Conservation (phyloP, 306 rosid species). For the Corylus americana region DNA sequence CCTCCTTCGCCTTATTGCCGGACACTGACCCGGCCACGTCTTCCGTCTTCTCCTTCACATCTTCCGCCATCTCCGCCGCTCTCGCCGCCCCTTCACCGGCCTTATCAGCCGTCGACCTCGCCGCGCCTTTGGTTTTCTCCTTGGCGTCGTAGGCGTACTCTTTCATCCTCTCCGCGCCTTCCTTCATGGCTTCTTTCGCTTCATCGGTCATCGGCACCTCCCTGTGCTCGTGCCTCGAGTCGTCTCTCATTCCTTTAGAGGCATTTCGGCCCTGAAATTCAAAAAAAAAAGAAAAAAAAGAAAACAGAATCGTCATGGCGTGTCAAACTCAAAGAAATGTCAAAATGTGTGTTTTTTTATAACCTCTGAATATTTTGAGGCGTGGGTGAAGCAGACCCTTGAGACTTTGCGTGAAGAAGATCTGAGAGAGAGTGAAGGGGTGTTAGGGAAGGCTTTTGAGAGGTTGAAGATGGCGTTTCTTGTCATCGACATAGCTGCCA, state of each 20-base stretch:
- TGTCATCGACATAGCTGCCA: conserved; percentile 52
- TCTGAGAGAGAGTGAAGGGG: conserved; percentile 33
- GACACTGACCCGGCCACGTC: conserved; percentile 24
- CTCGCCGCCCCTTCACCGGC: conserved; percentile 8
- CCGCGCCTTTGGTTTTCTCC: conserved; percentile 20
- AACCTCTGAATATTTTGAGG: conserved; percentile 55
- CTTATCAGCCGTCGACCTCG: conserved; percentile 23
- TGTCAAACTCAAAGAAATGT: background rate
- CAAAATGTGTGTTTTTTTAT: background rate
- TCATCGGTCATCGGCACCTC: conserved; percentile 3
- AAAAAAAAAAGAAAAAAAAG: background rate
- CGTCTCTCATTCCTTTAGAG: conserved; percentile 34
- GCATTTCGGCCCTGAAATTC: conserved; percentile 46
- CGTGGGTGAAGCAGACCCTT: conserved; percentile 48
- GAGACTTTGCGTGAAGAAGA: conserved; percentile 38
- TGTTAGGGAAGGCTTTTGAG: conserved; percentile 50
- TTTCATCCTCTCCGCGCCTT: conserved; percentile 24
- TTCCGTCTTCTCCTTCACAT: conserved; percentile 36
- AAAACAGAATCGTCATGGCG: background rate
- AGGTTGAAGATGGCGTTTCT: conserved; percentile 46
- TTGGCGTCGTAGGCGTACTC: conserved; percentile 35
- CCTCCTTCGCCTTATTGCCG: conserved; percentile 23
- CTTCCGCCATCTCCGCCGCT: conserved; percentile 17
- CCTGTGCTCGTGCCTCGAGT: conserved; percentile 16
- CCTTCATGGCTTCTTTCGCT: conserved; percentile 33